phyloP scores from a whole-genome alignment of 805 yeast genomes.

The Saccharomycopsis amapae region DNA sequence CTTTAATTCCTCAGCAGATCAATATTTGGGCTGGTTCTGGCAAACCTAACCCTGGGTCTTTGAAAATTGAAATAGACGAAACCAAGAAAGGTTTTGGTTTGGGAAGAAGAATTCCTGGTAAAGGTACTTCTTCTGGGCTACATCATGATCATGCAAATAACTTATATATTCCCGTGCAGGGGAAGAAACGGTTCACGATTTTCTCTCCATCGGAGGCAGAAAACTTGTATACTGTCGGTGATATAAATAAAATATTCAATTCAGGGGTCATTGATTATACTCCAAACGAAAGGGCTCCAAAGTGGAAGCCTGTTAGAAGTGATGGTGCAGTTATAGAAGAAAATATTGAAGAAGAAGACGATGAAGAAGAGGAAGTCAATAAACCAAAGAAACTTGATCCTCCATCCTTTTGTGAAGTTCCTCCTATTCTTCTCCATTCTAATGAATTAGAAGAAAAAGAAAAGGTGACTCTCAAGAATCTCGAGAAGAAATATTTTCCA shows the following conservation, averaged over 20 bases:
- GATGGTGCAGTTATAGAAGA: constrained; percentile 57
- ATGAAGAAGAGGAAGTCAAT: constrained; percentile 24
- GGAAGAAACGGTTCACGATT: constrained; percentile 59
- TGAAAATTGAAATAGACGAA: constrained; percentile 12
- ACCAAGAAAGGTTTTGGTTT: constrained; percentile 31
- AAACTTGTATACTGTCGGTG: constrained; percentile 58
- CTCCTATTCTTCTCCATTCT: constrained; percentile 55
- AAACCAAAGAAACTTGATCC: constrained; percentile 40
- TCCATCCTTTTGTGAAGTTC: constrained; percentile 60
- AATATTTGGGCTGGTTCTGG: constrained; percentile 65
- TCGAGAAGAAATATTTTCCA: constrained; percentile 42
- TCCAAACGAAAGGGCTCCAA: constrained; percentile 45
- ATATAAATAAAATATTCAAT: constrained; percentile 41
- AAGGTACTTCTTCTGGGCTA: constrained; percentile 62
- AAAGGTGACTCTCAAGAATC: constrained; percentile 27
- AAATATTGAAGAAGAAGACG: constrained; percentile 27
- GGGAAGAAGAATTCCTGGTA: constrained; percentile 51
- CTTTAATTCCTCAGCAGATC: constrained; percentile 58
- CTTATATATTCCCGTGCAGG: constrained; percentile 53
- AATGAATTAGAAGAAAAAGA: constrained; percentile 39
- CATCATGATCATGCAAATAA: constrained; percentile 83
- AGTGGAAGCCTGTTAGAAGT: constrained; percentile 54
- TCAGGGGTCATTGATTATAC: constrained; percentile 65
- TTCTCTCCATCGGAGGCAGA: constrained; percentile 57
- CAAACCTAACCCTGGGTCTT: constrained; percentile 15